A percentile compares a stretch with the other conserved stretches of the same genome.
Evolutionary conservation across 495 filamentous ascomycete genomes (phyloP).

Genomic region (Pyrenula aspistea): DNA sequence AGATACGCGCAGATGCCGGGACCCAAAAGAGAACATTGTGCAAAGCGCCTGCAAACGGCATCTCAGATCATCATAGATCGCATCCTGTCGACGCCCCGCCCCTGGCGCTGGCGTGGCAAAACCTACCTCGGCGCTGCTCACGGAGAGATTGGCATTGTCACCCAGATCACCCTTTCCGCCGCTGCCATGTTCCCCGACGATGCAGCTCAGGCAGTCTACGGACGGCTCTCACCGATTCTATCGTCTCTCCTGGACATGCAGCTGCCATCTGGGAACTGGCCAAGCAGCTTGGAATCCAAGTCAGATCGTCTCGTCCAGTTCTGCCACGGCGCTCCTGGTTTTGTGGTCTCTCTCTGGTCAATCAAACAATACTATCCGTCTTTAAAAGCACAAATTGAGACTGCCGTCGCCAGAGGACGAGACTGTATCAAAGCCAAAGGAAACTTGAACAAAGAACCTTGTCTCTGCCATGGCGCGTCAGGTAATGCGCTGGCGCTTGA

Average conservation of each 20-base stretch:
- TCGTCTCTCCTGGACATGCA: conserved; percentile 30
- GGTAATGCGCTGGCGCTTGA: conserved; percentile 42
- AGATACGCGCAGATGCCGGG: neutral
- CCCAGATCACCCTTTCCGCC: conserved; percentile 44
- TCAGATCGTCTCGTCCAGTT: conserved; percentile 45
- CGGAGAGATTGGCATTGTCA: conserved; percentile 49
- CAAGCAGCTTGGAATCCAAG: conserved; percentile 11
- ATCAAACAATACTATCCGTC: conserved; percentile 36
- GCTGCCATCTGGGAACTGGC: conserved; percentile 29
- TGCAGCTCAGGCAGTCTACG: conserved; percentile 4
- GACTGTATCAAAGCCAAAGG: conserved; percentile 37
- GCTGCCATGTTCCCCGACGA: conserved; percentile 11
- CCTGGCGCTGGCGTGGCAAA: conserved; percentile 49
- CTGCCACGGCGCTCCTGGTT: conserved; percentile 54
- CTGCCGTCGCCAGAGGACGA: conserved; percentile 29
- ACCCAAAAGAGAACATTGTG: neutral
- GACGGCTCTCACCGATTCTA: conserved; percentile 27
- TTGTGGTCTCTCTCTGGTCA: conserved; percentile 38
- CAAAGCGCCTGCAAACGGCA: conserved; percentile 7
- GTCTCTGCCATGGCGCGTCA: conserved; percentile 51
- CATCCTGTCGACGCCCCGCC: conserved; percentile 23
- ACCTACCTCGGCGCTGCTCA: conserved; percentile 50
- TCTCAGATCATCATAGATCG: conserved; percentile 15
- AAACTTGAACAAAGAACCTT: conserved; percentile 48
- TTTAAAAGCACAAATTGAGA: conserved; percentile 31